phyloP scores from a whole-genome alignment of 257 asterid genomes.

The Nyctanthes arbortristis region DNA sequence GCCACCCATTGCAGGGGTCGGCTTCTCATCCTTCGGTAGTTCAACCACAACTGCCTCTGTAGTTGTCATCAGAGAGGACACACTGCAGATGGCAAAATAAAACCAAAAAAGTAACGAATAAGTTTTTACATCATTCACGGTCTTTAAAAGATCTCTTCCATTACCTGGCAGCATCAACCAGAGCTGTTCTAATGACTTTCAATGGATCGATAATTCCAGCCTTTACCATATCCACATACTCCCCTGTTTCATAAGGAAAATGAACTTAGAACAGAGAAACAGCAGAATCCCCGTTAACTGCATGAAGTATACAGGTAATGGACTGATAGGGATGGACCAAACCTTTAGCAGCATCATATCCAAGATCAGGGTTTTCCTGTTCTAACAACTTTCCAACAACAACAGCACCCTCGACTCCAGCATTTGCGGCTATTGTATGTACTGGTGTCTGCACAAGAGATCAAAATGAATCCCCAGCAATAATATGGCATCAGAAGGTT shows the following conservation, averaged over 20 bases:
- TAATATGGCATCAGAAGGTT: background rate
- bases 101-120: background rate
- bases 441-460: constrained; percentile 64
- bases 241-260: constrained; percentile 45
- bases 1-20: constrained; percentile 68
- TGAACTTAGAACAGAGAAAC: background rate
- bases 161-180: constrained; percentile 98
- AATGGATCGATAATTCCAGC: constrained; percentile 87
- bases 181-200: constrained; percentile 90
- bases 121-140: background rate
- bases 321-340: background rate
- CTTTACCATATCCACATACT: constrained; percentile 89
- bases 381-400: constrained; percentile 92
- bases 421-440: constrained; percentile 76
- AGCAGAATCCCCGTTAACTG: background rate
- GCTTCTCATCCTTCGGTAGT: constrained; percentile 71
- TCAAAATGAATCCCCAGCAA: background rate
- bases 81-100: constrained; percentile 45
- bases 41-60: constrained; percentile 89
- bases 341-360: constrained; percentile 98
- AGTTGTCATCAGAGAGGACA: constrained; percentile 84
- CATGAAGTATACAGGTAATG: background rate
- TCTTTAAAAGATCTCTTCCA: no score
- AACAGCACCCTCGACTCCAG: constrained; percentile 98
- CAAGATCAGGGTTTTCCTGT: constrained; percentile 80